Evolutionary conservation across 257 asterid species (phyloP).

Genomic region (Scutellaria minor): DNA sequence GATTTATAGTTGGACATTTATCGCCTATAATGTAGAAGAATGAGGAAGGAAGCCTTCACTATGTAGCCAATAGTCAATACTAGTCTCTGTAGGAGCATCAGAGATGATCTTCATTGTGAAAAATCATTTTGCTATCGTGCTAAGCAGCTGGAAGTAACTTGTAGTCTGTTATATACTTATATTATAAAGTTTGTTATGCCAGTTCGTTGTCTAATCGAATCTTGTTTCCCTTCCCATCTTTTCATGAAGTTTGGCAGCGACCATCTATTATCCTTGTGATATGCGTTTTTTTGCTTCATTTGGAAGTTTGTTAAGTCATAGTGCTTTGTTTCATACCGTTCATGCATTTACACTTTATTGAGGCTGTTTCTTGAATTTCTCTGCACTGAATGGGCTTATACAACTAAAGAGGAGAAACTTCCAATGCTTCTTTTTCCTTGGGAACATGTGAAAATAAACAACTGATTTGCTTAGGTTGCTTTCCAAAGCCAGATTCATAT

Average conservation of each 20-base stretch:
- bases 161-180: neutral
- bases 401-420: neutral
- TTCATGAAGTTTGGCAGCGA: neutral
- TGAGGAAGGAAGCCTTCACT: neutral
- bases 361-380: neutral
- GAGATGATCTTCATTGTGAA: neutral
- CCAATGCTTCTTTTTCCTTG: neutral
- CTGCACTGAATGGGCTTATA: neutral
- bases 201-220: neutral
- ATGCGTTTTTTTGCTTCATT: neutral
- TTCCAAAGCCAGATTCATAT: conserved; percentile 4
- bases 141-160: neutral
- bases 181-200: neutral
- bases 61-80: neutral
- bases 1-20: neutral
- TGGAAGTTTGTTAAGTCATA: neutral
- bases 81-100: neutral
- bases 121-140: too few relatives aligned
- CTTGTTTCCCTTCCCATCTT: neutral
- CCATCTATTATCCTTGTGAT: conserved; percentile 4
- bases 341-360: neutral
- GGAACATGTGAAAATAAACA: neutral
- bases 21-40: neutral
- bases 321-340: neutral
- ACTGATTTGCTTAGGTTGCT: conserved; percentile 19